Percentiles rank a stretch among this genome's conserved stretches.
These are phyloP conservation scores for Thinopyrum elongatum DNA, from an alignment of 176 grass and related monocot species.

Conservation along the genomic window DNA sequence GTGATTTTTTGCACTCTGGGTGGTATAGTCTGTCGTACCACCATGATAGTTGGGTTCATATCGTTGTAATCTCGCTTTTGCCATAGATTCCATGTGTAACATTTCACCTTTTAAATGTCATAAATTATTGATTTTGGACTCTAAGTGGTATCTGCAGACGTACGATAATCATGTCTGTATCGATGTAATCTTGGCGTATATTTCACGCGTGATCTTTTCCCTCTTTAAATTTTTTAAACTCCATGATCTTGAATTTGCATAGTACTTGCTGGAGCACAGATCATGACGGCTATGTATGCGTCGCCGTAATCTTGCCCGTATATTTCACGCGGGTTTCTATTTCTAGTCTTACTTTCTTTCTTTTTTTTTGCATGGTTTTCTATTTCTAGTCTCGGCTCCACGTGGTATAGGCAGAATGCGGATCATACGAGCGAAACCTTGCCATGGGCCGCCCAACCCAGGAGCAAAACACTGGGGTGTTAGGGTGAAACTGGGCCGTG, in stretches of 20 bases:
- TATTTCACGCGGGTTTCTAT: background rate
- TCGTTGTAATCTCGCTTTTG: no score
- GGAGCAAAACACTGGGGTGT: no score
- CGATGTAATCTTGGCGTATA: background rate
- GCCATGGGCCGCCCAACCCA: no score
- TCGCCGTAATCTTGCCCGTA: background rate
- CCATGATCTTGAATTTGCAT: no score
- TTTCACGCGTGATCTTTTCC: background rate
- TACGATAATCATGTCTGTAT: rapidly evolving
- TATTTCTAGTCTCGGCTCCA: background rate
- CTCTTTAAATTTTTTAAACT: background rate
- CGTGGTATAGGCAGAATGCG: background rate
- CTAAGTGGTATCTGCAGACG: rapidly evolving
- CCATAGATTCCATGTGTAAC: no score
- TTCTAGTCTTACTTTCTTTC: no score
- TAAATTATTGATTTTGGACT: no score
- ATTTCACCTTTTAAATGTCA: no score
- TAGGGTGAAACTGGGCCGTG: no score
- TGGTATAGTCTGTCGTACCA: background rate
- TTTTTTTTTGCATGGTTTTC: no score
- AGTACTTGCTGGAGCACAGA: rapidly evolving
- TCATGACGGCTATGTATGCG: background rate
- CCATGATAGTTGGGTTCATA: background rate
- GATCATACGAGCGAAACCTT: no score
- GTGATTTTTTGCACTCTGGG: rapidly evolving